phyloP scores from a whole-genome alignment of 2,329 filamentous ascomycete genomes.

The Graphium sp. region DNA sequence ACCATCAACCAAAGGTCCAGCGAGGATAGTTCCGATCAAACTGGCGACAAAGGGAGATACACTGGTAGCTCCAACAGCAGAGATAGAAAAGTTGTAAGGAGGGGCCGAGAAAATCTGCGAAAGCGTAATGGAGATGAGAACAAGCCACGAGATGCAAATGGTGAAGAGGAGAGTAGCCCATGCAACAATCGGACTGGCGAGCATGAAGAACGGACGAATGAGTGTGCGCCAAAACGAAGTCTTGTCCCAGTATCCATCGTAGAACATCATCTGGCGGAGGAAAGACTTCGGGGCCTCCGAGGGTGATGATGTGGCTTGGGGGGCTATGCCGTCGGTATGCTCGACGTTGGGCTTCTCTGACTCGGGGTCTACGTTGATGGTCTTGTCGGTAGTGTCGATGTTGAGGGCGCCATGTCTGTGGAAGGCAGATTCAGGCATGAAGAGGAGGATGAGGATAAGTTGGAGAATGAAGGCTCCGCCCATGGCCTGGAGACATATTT shows the following conservation, averaged over 20 bases:
- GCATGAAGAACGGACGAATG: slow-evolving; percentile 16
- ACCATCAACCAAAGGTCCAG: slow-evolving; percentile 17
- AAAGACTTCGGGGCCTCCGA: slow-evolving; percentile 11
- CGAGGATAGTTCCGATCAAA: slow-evolving; percentile 13
- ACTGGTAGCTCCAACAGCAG: slow-evolving; percentile 11
- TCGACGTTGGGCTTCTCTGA: slow-evolving; percentile 9
- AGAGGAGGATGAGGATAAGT: slow-evolving; percentile 19
- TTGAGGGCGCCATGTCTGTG: slow-evolving; percentile 9
- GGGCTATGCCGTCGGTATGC: not conserved
- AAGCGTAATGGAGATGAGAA: slow-evolving; percentile 13
- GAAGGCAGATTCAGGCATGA: slow-evolving; percentile 23
- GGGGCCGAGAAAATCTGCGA: slow-evolving; percentile 18
- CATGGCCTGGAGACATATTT: slow-evolving; percentile 18
- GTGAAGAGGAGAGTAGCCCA: slow-evolving; percentile 21
- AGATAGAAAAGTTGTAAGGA: slow-evolving; percentile 18
- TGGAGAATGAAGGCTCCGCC: slow-evolving; percentile 19
- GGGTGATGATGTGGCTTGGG: slow-evolving; percentile 5
- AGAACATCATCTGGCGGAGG: slow-evolving; percentile 14
- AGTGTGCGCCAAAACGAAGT: slow-evolving; percentile 18
- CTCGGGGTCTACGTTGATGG: slow-evolving; percentile 3
- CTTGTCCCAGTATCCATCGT: slow-evolving; percentile 18
- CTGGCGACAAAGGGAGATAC: slow-evolving; percentile 5
- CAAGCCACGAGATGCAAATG: slow-evolving; percentile 15
- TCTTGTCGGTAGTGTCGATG: slow-evolving; percentile 6
- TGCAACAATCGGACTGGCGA: slow-evolving; percentile 16